These are phyloP conservation scores for Danielia reshetovae DNA, from an alignment of 805 yeast species.

Conservation along the genomic window DNA sequence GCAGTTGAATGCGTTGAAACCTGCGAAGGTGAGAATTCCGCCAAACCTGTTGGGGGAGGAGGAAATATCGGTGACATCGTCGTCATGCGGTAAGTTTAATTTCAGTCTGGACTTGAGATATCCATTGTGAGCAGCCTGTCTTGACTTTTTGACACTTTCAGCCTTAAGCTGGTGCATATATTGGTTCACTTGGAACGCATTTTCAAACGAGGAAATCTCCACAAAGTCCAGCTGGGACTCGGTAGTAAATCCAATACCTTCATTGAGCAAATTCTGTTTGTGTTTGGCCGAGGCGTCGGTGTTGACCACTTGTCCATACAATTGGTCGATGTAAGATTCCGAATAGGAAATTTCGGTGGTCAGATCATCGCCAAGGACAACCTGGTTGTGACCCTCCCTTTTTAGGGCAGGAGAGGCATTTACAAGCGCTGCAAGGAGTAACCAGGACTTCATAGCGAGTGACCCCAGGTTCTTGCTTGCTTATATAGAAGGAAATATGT, in stretches of 20 bases:
- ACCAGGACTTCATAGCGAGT: not conserved
- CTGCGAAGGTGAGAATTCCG: slow-evolving; percentile 55
- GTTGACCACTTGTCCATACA: slow-evolving; percentile 13
- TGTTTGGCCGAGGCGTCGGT: slow-evolving; percentile 4
- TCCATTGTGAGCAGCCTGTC: slow-evolving; percentile 11
- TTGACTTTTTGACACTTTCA: slow-evolving; percentile 2
- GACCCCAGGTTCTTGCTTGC: not conserved
- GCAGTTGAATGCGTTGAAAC: slow-evolving; percentile 44
- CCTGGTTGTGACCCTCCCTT: too few relatives aligned
- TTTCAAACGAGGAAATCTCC: slow-evolving; percentile 1
- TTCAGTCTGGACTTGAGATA: slow-evolving; percentile 17
- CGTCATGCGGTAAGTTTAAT: slow-evolving; percentile 29
- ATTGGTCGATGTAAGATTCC: slow-evolving; percentile 12
- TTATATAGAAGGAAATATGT: not conserved
- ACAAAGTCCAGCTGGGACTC: not conserved
- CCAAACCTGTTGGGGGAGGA: slow-evolving; percentile 31
- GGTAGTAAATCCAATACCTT: slow-evolving; percentile 2
- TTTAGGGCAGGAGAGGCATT: not conserved
- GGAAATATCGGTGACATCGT: slow-evolving; percentile 30
- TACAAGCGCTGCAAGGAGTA: not conserved
- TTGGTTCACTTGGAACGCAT: slow-evolving; percentile 2
- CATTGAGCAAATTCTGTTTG: slow-evolving; percentile 3
- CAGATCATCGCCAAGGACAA: too few relatives aligned
- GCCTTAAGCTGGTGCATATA: slow-evolving; percentile 3
- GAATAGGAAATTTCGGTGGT: too few relatives aligned